Evolutionary conservation across 2,329 filamentous ascomycete species (phyloP), one percentile per base, ranked within the genome.

Genomic region (Fusarium veterinarium): DNA sequence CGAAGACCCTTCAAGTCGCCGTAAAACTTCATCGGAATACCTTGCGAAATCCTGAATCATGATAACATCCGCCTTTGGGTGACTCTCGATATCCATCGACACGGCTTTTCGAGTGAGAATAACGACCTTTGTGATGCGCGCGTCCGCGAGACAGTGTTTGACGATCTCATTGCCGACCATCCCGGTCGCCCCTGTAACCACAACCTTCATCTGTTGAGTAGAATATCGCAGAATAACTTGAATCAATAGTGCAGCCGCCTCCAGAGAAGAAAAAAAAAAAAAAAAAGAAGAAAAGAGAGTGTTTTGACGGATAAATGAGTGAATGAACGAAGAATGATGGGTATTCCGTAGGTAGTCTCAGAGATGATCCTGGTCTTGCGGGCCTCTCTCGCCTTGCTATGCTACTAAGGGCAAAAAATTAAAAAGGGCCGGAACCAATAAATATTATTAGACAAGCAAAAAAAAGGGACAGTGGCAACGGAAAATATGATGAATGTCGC

Each of bases 151-250:
- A 75, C 85, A 87, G 72, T 87, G 84, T 13, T 81, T 78, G 58
- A 91, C 83, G 35, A 90, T 83, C 74, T 87, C 86, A 35, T 80
- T 76, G 61, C 89, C 90, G 62, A 90, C 84, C 74, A 86, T 85
- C 71, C 90, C 89, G n/a, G 88, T 91, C 28, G 83, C 82, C 52
- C 89, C 89, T 11, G 87, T 84, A 40, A 91, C 81, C 65, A 91
- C 86, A 74, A 91, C 81, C 76, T 91, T 90, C 89, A 91, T 72
- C 42, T 35, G 42, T 35, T 45, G 63, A 60, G 16, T n/a, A 31
- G 33, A 48, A 13, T 44, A n/a, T 41, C n/a, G 6, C n/a, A 51
- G n/a, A 51, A 40, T n/a, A 28, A 13, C 20, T 23, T 16, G 41
- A 37, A 20, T 20, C 8, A 4, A 42, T 28, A 28, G 28, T 33